Conservation (phyloP, 2,329 filamentous ascomycete species). For the Colletotrichum musicola region DNA sequence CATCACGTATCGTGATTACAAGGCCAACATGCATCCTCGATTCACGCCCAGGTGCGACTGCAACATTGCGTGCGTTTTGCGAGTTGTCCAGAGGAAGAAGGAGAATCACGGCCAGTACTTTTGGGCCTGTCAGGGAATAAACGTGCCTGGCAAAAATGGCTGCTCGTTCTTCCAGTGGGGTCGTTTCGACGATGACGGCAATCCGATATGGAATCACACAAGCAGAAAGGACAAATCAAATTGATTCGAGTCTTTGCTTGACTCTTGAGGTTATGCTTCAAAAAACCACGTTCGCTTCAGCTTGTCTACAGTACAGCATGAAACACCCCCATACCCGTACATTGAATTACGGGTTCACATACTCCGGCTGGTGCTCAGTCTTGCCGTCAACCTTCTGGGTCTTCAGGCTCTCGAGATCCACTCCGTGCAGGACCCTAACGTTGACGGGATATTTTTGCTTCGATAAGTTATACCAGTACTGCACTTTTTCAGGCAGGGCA, state of each 20-base stretch:
- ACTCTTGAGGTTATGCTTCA: too few species aligned
- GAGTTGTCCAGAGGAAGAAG: slow-evolving; percentile 83
- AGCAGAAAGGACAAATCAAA: not conserved
- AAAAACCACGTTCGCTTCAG: too few species aligned
- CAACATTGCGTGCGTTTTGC: slow-evolving; percentile 74
- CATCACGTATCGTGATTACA: slow-evolving; percentile 92
- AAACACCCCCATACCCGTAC: slow-evolving; percentile 2
- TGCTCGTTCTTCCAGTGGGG: slow-evolving; percentile 90
- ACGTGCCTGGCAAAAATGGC: slow-evolving; percentile 74
- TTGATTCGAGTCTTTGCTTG: not conserved
- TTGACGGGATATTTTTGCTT: slow-evolving; percentile 51
- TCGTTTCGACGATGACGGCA: slow-evolving; percentile 86
- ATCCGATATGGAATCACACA: slow-evolving; percentile 71
- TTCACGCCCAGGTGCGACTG: slow-evolving; percentile 85
- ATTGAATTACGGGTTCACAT: slow-evolving; percentile 54
- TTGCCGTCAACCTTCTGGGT: slow-evolving; percentile 44
- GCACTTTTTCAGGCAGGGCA: slow-evolving; percentile 46
- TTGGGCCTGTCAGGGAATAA: slow-evolving; percentile 91
- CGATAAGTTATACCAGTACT: slow-evolving; percentile 38
- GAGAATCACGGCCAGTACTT: slow-evolving; percentile 86
- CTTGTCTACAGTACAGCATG: not conserved
- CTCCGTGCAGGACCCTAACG: slow-evolving; percentile 52
- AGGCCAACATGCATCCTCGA: slow-evolving; percentile 79
- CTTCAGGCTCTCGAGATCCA: slow-evolving; percentile 50
- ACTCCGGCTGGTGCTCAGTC: slow-evolving; percentile 47